A percentile compares a stretch with the other conserved stretches of the same genome.
phyloP scores from a whole-genome alignment of 768 basidiomycete species.

The Leccinum truebloodii region DNA sequence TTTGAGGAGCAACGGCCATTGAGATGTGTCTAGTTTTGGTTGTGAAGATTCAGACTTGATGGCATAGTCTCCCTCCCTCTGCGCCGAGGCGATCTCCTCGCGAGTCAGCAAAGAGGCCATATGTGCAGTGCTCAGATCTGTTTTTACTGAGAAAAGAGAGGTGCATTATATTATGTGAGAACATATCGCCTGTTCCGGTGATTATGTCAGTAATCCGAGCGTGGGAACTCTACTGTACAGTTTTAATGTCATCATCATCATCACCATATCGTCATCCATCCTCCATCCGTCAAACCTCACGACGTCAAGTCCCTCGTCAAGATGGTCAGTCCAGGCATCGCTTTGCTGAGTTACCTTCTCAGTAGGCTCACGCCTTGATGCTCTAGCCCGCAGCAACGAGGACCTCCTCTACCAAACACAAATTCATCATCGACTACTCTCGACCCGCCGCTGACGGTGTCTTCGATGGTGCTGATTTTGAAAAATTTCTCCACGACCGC shows the following conservation, averaged over 20 bases:
- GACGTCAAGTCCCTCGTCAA: conserved; percentile 32
- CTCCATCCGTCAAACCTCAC: neutral
- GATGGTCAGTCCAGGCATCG: conserved; percentile 77
- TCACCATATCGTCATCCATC: neutral
- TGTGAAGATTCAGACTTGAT: conserved; percentile 78
- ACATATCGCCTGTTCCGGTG: conserved; percentile 7
- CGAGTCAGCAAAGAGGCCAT: conserved; percentile 46
- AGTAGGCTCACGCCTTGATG: conserved; percentile 74
- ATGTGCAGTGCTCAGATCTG: neutral
- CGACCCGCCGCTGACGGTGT: conserved; percentile 69
- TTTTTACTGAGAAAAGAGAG: neutral
- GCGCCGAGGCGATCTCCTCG: conserved; percentile 72
- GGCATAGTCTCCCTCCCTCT: conserved; percentile 71
- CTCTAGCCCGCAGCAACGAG: conserved; percentile 59
- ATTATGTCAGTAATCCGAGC: conserved; percentile 12
- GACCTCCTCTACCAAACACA: conserved; percentile 58
- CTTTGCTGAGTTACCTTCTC: conserved; percentile 92
- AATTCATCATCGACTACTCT: conserved; percentile 85
- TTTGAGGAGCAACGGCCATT: conserved; percentile 98
- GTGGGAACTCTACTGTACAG: conserved; percentile 53
- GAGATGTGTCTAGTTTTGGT: conserved; percentile 87
- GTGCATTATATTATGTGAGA: conserved; percentile 3
- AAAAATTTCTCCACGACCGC: conserved; percentile 92
- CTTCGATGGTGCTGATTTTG: conserved; percentile 65
- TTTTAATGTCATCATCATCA: conserved; percentile 27